These are phyloP conservation scores for Leucosporidium scottii DNA, from an alignment of 768 basidiomycete genomes.

Conservation along the genomic window DNA sequence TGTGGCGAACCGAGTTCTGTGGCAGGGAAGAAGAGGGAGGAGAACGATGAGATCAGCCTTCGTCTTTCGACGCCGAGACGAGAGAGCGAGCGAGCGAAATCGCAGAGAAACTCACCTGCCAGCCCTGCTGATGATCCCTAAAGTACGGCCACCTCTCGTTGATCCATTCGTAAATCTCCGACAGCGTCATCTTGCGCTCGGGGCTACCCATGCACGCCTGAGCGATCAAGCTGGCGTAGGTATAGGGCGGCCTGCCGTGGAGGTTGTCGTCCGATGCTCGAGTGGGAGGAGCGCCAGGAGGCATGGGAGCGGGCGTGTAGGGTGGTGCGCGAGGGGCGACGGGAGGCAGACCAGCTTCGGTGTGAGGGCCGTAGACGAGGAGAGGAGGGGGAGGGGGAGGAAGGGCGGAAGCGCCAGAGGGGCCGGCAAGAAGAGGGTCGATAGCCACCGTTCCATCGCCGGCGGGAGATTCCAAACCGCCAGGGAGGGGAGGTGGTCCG, in stretches of 20 bases:
- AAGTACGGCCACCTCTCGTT: constrained; percentile 84
- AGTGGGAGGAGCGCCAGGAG: too few relatives aligned
- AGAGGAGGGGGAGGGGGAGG: too few relatives aligned
- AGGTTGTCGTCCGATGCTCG: constrained; percentile 48
- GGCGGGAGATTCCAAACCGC: too few relatives aligned
- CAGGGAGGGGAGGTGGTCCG: too few relatives aligned
- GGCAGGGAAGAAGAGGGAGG: too few relatives aligned
- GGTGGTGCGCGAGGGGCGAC: constrained; percentile 47
- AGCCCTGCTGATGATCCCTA: constrained; percentile 70
- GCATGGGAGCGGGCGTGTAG: too few relatives aligned
- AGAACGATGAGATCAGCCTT: background rate
- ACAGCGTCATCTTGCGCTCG: constrained; percentile 65
- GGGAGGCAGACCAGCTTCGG: constrained; percentile 40
- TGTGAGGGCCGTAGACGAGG: too few relatives aligned
- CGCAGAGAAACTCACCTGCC: constrained; percentile 68
- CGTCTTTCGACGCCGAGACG: background rate
- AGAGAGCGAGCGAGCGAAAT: background rate
- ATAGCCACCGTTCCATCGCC: too few relatives aligned
- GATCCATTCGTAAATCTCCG: constrained; percentile 90
- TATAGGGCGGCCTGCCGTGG: constrained; percentile 80
- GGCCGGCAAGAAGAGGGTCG: too few relatives aligned
- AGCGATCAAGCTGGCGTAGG: constrained; percentile 87
- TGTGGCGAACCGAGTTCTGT: constrained; percentile 91
- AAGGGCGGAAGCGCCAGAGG: too few relatives aligned
- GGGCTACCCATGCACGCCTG: constrained; percentile 63